Percentiles rank a stretch among this genome's conserved stretches.
phyloP scores from a whole-genome alignment of 768 basidiomycete genomes.

The Glaciozyma antarctica region DNA sequence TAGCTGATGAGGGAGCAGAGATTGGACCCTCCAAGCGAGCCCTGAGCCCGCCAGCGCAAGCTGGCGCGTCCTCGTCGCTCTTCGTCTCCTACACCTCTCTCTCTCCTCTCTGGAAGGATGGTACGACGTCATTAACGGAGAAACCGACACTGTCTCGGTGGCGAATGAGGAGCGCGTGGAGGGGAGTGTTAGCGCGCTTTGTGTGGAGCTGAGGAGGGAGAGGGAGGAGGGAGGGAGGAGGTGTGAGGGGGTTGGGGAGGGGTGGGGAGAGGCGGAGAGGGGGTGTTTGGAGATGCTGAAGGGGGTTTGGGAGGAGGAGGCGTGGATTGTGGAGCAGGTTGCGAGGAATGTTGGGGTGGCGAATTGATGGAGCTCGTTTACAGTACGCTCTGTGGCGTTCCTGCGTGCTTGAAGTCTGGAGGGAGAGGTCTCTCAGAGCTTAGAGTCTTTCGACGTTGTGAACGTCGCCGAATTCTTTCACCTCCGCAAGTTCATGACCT shows the following conservation, averaged over 20 bases:
- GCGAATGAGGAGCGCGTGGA: conserved; percentile 33
- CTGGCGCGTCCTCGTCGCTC: conserved; percentile 26
- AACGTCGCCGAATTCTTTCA: no score
- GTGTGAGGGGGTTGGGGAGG: background rate
- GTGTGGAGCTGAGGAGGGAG: conserved; percentile 15
- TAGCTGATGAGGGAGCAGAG: conserved; percentile 16
- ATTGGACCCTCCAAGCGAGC: conserved; percentile 28
- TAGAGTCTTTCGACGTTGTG: no score
- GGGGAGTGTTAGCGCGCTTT: conserved; percentile 23
- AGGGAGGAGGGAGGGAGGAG: background rate
- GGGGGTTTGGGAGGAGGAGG: conserved; percentile 18
- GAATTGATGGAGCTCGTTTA: no score
- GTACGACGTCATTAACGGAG: conserved; percentile 24
- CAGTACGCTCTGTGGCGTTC: no score
- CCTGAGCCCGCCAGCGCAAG: conserved; percentile 12
- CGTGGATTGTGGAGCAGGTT: background rate
- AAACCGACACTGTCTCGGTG: conserved; percentile 32
- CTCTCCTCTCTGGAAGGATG: conserved; percentile 15
- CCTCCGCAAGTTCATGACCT: no score
- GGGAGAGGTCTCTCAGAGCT: no score
- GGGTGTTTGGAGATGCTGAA: conserved; percentile 10
- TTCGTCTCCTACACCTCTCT: conserved; percentile 24
- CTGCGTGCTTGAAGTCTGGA: no score
- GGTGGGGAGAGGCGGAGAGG: conserved; percentile 5
- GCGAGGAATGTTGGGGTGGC: no score